Base-by-base conservation (phyloP, 768 basidiomycete species). In the Leccinum rimulosum region DNA sequence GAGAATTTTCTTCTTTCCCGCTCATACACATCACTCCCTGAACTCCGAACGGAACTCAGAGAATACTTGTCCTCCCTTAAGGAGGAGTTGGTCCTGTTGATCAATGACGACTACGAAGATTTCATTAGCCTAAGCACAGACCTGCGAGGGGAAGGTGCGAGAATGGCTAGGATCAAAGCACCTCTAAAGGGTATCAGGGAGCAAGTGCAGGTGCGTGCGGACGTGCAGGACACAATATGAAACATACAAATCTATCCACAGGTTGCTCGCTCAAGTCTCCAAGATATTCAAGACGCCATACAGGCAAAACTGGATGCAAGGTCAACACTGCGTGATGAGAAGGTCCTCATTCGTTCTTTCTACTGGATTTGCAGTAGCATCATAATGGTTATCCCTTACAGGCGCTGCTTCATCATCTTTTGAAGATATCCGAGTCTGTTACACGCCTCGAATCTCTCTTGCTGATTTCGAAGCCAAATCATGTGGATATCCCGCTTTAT, bases 61-160 rank as follows among this genome's bases (percentile, higher is more conserved):
- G 86, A 93, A 54, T 98, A 98, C 71, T 79, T 93, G 60, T 83
- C 84, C 0, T 77, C 81, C 10, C 76, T 99, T 62, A 94, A 96
- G 73, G 93, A 95, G 71, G 96, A 97, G 71, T 82, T 99, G 36
- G 94, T 98, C 31, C 87, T 87, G 67, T 85, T 98, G 68, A 97
- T 98, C 71, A 98, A 99, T 74, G 89, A 94, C 66, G 97, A 98
- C 75, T 99, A 98, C 68, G 95, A 95, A 72, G 95, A 95, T 14
- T 99, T 98, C 71, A 96, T 98, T 67, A 93, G 91, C 65, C 79
- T 99, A 31, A 95, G 95, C 63, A 95, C 95, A 3, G 94, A 98
- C 66, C 72, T 98, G 63, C 82, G 87, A 64, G 93, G 89, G 48
- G 95, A 98, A 74, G 89, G 91, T 3, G 78, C 80, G 40, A 79